Base-by-base conservation (phyloP, 1,284 basidiomycete species). In the Cystobasidiaceae sp. region DNA sequence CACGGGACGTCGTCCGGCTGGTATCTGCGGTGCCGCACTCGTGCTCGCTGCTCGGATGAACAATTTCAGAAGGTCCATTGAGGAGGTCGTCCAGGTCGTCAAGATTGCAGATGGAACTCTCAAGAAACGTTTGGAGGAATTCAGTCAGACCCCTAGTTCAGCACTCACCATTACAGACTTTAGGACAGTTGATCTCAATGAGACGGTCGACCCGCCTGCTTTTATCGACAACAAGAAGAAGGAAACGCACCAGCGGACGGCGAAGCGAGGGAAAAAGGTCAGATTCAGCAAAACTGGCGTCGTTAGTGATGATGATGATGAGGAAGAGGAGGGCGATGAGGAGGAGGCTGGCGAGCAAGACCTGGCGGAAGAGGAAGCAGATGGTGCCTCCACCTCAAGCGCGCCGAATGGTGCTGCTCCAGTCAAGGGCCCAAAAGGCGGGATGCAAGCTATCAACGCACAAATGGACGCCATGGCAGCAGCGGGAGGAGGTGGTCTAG, bases 41-140 rank as follows among this genome's bases (percentile, higher is more conserved):
- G 82, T 98, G 37, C 84, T 99, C 19, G 96, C 96, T 0, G 94
- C 93, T 32, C 86, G 96, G 21, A 98, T 99, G 96, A 97, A 96
- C 78, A 93, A 97, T 76, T 98, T 96, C 75, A 81, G 93, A 39
- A 82, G 96, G 46, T 90, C 87, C 23, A 83, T 97, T 2, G 89
- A 93, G 74, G 96, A 99, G 77, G 88, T 99, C 57, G 93, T 97
- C 11, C 92, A 96, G 75, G 93, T 98, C 7, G 96, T 98, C 72
- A 98, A 98, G 79, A 97, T 97, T 70, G 92, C 93, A 27, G 93
- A 97, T 71, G 86, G 86, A 5, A 98, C 96, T 2, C 80, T 99
- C 60, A 86, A 88, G 78, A 94, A 94, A 77, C 84, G 96, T 17
- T 80, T 98, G n/a, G 88, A 93, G 25, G 96, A 99, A 79, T 99